Evolutionary conservation across 371 early-diverging fungal species (phyloP), one percentile per base, ranked within the genome.

Genomic region (Blakeslea trispora): DNA sequence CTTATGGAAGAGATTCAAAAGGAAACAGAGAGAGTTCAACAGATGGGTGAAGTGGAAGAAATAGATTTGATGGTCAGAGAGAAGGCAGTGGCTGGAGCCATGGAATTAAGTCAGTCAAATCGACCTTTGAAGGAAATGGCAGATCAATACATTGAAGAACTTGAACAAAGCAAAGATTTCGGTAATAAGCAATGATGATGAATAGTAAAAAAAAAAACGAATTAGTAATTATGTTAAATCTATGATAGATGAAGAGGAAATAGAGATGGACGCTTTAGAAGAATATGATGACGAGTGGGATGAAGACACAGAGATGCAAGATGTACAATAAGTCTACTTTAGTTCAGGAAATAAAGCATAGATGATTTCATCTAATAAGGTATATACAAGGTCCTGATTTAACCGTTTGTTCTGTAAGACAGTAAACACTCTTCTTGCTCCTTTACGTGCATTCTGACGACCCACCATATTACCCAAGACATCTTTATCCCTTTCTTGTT

Each of bases 391-490:
- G 48, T 89, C 87, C 55, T 89, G 87, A 55, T 94, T 94, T 13
- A 93, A 66, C n/a, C 83, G 53, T 22, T 80, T 80, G 52, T 87
- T 82, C 69, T 95, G 96, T 50, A 94, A 78, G 1, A 89, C 77
- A 23, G 81, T 83, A 58, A 89, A 82, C 9, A 92, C 64, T 31
- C 90, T 69, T 24, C 79, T 53, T 1, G 95, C 92, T 8, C 95
- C 96, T 28, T 83, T 77, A 13, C 83, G 68, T 0, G 94, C 91
- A 59, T 95, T 95, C 54, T 87, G 85, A 46, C 85, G 74, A 4
- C 96, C 96, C 1, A 94, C 92, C 81, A 93, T 83, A 48, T 74
- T 83, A 2, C 91, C 93, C 24, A 94, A 55, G 37, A 89, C 46
- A 45, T 91, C 87, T 55, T 81, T 72, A 35, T 39, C 14, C 2